Evolutionary conservation across 2,329 filamentous ascomycete genomes (phyloP).

Genomic region (Aspergillus pseudoterreus): DNA sequence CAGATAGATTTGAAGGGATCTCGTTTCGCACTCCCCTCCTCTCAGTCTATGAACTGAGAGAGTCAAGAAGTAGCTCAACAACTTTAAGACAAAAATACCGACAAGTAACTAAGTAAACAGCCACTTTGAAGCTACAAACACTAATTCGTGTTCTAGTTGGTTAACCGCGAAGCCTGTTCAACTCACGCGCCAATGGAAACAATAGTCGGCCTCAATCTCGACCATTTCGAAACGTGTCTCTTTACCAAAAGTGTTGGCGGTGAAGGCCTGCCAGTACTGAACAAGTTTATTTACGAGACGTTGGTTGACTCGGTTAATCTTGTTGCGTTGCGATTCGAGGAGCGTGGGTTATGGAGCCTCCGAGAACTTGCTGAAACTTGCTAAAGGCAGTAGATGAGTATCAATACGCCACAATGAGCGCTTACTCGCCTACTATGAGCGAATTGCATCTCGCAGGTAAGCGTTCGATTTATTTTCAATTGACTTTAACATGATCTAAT

Average conservation of each 20-base stretch:
- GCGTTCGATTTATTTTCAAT: background rate
- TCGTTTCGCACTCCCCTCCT: conserved; percentile 5
- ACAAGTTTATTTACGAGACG: conserved; percentile 1
- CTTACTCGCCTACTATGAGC: conserved; percentile 18
- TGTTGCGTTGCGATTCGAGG: conserved; percentile 12
- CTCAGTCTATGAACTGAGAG: conserved; percentile 2
- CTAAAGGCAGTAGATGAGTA: conserved; percentile 10
- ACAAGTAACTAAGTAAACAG: background rate
- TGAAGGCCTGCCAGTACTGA: conserved; percentile 1
- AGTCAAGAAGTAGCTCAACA: conserved; percentile 3
- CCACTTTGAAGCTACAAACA: background rate
- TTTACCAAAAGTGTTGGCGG: conserved; percentile 5
- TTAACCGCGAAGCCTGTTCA: background rate
- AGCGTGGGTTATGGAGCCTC: conserved; percentile 9
- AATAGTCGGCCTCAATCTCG: conserved; percentile 5
- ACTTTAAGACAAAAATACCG: background rate
- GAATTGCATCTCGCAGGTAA: conserved; percentile 13
- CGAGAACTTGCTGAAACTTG: conserved; percentile 4
- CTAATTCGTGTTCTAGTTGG: conserved; percentile 1
- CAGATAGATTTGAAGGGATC: conserved; percentile 5
- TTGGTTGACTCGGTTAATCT: conserved; percentile 1
- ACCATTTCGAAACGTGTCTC: conserved; percentile 4
- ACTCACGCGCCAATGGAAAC: conserved; percentile 7
- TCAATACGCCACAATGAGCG: conserved; percentile 16
- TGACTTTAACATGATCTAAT: background rate